Base-by-base conservation (phyloP, 768 basidiomycete genomes). In the Russula virescens region DNA sequence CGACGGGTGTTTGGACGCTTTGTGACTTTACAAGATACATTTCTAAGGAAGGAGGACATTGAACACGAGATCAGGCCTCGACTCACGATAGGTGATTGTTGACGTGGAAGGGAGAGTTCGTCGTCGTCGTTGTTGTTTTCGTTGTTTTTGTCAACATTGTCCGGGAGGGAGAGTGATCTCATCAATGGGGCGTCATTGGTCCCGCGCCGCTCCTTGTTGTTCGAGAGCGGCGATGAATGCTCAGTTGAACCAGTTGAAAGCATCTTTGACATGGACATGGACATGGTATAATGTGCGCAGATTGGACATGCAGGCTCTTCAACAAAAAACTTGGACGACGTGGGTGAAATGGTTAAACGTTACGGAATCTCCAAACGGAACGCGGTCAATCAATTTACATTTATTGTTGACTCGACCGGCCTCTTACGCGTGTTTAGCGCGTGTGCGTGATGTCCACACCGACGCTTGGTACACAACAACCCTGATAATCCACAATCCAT, bases 21-120 rank as follows among this genome's bases (percentile, higher is more conserved):
- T 52, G 53, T n/a, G 47, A 43, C 63, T 64, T 64, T 50, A 55
- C 58, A 60, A 57, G 58, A 60, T 46, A 63, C 47, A 38, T 50
- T 48, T 64, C 47, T 63, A 45, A 63, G 62, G 62, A 63, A n/a
- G 21, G 7, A 47, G 3, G 53, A 55, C 52, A 50, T 60, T 50
- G 47, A 60, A 60, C n/a, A 63, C 62, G 62, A 55, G 58, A 63
- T 63, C 62, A 63, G 63, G 63, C 63, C 63, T 60, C 48, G 40
- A 64, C 63, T 64, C 25, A 64, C 63, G 53, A 21, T 64, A 23
- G 35, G 46, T 21, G 55, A 57, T 58, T 45, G 21, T 58, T 62
- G 55, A 19, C 31, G 40, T 4, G 3, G 31, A 47, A 23, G 10
- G 34, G 50, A 42, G 43, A 31, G 49, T 63, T 63, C 25, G n/a